phyloP scores from a whole-genome alignment of 192 early-diverging fungal genomes.

The Paraglomus occultum region DNA sequence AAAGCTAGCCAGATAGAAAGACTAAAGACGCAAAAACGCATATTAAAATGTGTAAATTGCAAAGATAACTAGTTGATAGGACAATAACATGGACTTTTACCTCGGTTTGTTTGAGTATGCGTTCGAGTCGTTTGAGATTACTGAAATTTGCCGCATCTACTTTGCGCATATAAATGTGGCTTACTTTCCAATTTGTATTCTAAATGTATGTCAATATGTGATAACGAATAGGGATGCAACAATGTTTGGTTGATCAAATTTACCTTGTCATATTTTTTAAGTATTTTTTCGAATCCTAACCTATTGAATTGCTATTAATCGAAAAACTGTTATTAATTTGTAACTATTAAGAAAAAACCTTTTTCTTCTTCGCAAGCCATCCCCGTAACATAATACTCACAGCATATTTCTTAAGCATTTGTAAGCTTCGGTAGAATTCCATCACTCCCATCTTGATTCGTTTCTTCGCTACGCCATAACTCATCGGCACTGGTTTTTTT shows the following conservation, averaged over 20 bases:
- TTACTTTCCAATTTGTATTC: slow-evolving; percentile 50
- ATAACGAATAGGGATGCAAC: too few relatives aligned
- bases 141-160: slow-evolving; percentile 59
- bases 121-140: slow-evolving; percentile 51
- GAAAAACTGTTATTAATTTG: neutral
- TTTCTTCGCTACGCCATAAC: slow-evolving; percentile 43
- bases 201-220: slow-evolving; percentile 32
- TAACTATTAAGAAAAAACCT: neutral
- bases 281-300: slow-evolving; percentile 66
- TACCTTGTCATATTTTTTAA: slow-evolving; percentile 77
- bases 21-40: slow-evolving; percentile 28
- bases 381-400: slow-evolving; percentile 26
- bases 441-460: slow-evolving; percentile 68
- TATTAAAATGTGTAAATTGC: neutral
- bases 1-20: slow-evolving; percentile 60
- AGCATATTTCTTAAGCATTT: slow-evolving; percentile 68
- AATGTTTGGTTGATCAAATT: neutral
- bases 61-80: too few relatives aligned
- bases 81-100: slow-evolving; percentile 16
- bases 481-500: too few relatives aligned
- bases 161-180: slow-evolving; percentile 39
- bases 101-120: slow-evolving; percentile 62
- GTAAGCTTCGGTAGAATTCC: slow-evolving; percentile 71
- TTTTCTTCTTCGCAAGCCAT: neutral
- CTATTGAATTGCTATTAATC: slow-evolving; percentile 52